Evolutionary conservation across 2,329 filamentous ascomycete species (phyloP).

Genomic region (Ceratocystis diversiconidia): DNA sequence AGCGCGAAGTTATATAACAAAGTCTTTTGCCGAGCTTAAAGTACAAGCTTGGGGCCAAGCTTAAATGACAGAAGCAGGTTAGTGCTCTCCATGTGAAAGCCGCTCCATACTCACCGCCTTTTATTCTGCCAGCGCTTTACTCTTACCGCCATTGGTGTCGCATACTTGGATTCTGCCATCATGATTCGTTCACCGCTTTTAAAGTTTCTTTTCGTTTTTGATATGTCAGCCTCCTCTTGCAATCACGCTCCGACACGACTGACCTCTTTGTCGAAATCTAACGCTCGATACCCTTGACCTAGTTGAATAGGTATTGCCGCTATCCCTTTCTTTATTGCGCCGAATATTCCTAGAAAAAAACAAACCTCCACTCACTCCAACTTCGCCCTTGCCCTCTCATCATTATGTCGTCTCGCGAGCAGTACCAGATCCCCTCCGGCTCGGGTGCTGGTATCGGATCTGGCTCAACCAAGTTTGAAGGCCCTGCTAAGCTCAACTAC

Average conservation of each 20-base stretch:
- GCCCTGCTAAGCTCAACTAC: slow-evolving; percentile 30
- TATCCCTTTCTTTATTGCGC: too few relatives aligned
- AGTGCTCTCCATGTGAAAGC: background rate
- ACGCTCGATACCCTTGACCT: background rate
- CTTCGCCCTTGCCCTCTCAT: background rate
- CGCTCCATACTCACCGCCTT: background rate
- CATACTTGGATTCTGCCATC: background rate
- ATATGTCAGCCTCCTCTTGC: background rate
- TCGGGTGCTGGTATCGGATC: slow-evolving; percentile 30
- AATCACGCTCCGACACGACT: background rate
- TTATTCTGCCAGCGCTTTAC: background rate
- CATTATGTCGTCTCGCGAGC: slow-evolving; percentile 49
- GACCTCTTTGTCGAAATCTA: background rate
- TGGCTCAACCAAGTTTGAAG: slow-evolving; percentile 26
- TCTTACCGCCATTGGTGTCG: background rate
- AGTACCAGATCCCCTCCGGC: slow-evolving; percentile 57
- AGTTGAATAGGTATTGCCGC: too few relatives aligned
- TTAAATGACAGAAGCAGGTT: background rate
- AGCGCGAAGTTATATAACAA: too few relatives aligned
- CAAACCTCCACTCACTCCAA: background rate
- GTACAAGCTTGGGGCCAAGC: background rate
- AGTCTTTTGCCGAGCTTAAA: background rate
- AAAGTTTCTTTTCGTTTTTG: slow-evolving; percentile 2
- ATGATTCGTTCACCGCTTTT: background rate
- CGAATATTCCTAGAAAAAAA: background rate